phyloP scores from a whole-genome alignment of 495 filamentous ascomycete species.

The Sabuloglossum arenarium region DNA sequence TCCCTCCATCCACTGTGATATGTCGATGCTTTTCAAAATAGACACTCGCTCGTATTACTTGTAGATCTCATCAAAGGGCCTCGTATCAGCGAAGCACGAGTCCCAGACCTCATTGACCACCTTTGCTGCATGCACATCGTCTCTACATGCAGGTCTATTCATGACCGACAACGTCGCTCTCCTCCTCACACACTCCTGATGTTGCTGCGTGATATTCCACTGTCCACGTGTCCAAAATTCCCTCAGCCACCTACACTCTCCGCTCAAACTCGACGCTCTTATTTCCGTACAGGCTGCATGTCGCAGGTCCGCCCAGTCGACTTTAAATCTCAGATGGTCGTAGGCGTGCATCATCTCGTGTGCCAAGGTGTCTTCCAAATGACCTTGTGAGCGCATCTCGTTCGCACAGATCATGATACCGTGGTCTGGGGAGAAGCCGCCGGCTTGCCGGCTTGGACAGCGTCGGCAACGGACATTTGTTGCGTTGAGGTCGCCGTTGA shows the following conservation, averaged over 20 bases:
- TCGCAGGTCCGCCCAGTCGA: conserved; percentile 59
- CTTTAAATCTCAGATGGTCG: conserved; percentile 79
- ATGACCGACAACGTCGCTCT: conserved; percentile 58
- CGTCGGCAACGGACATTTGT: conserved; percentile 63
- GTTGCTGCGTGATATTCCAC: conserved; percentile 74
- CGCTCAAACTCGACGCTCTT: conserved; percentile 72
- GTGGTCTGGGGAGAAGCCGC: conserved; percentile 65
- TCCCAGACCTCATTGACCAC: conserved; percentile 96
- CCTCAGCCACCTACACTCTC: conserved; percentile 79
- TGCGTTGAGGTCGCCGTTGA: conserved; percentile 51
- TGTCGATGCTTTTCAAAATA: background rate
- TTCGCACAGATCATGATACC: conserved; percentile 88
- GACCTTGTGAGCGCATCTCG: conserved; percentile 45
- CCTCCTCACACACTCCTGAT: conserved; percentile 75
- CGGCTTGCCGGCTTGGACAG: conserved; percentile 44
- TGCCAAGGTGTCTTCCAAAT: conserved; percentile 82
- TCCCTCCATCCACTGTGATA: background rate
- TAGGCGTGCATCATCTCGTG: conserved; percentile 98
- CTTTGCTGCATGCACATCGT: conserved; percentile 68
- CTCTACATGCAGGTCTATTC: conserved; percentile 55
- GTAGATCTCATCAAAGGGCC: conserved; percentile 94
- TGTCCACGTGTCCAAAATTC: conserved; percentile 69
- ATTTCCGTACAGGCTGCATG: conserved; percentile 97
- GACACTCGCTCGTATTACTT: conserved; percentile 25
- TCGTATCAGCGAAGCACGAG: conserved; percentile 81